Conservation (phyloP, 2,329 filamentous ascomycete genomes). For the Alternaria incomplexa region DNA sequence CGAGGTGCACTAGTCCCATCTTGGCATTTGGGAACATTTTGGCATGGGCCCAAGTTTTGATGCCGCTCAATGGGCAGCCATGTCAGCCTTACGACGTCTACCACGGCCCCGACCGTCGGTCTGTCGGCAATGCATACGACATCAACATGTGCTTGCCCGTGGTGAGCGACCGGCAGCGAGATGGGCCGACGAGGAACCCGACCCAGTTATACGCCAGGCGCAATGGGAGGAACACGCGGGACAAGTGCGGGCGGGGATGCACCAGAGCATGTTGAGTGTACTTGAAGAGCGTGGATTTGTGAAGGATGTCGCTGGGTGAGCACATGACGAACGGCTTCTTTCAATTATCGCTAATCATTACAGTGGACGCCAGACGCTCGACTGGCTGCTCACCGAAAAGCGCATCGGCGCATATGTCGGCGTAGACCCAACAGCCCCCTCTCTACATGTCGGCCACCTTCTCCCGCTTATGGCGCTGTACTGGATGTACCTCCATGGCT, state of each 20-base stretch:
- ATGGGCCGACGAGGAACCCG: slow-evolving; percentile 30
- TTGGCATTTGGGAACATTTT: slow-evolving; percentile 30
- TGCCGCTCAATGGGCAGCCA: slow-evolving; percentile 31
- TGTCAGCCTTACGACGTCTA: slow-evolving; percentile 38
- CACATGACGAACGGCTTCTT: slow-evolving; percentile 12
- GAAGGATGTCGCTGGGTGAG: slow-evolving; percentile 76
- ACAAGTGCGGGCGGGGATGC: slow-evolving; percentile 34
- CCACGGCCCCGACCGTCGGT: slow-evolving; percentile 34
- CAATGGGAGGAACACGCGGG: slow-evolving; percentile 39
- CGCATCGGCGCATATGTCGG: slow-evolving; percentile 79
- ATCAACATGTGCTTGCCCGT: slow-evolving; percentile 22
- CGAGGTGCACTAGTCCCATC: slow-evolving; percentile 6
- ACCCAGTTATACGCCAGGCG: slow-evolving; percentile 17
- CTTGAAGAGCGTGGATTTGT: slow-evolving; percentile 76
- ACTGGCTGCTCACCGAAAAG: slow-evolving; percentile 67
- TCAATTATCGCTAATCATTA: slow-evolving; percentile 15
- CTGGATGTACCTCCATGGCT: slow-evolving; percentile 82
- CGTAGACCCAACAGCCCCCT: slow-evolving; percentile 80
- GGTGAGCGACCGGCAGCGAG: slow-evolving; percentile 19
- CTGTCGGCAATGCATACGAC: slow-evolving; percentile 38
- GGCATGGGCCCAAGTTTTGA: slow-evolving; percentile 8
- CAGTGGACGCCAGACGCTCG: slow-evolving; percentile 60
- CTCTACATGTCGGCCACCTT: slow-evolving; percentile 80
- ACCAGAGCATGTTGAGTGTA: slow-evolving; percentile 62
- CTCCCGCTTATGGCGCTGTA: slow-evolving; percentile 83